Base-by-base conservation (phyloP, 2,329 filamentous ascomycete genomes). In the Cercospora nicotianae region DNA sequence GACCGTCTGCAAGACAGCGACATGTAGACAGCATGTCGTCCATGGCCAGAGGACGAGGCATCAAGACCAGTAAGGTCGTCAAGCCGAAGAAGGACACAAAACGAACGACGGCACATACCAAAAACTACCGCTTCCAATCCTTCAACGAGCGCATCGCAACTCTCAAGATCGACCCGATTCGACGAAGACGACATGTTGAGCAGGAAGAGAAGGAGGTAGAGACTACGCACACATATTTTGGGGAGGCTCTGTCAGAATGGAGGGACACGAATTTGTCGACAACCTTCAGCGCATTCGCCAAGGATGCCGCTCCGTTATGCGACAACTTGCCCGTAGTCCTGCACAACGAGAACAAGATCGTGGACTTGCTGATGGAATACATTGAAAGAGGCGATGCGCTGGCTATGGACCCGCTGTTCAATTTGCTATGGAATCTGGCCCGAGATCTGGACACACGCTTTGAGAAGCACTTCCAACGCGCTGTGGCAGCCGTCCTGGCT, bases 301-400 rank as follows among this genome's bases (percentile, higher is more conserved):
- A 89, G 70, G 87, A 92, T 77, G 89, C 92, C 58, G 84, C 87
- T 73, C 89, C 91, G 64, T 85, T 96, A 64, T 94, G 89, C 83
- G 94, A 98, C 79, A 97, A 90, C 77, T 86, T 99, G 53, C 90
- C 94, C 23, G 93, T 97, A 80, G 91, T 99, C 72, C 83, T 99
- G 69, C 91, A 98, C 82, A 91, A 96, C 79, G 90, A 96, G 81
- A 87, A 92, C 72, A 88, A 88, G 78, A 95, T 99, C 73, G 91
- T 97, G 86, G 88, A 88, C 45, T 79, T 90, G 68, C 83, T 99
- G 69, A 86, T 89, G 68, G 85, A 88, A 75, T 91, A 93, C 75
- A 94, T 98, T 69, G 87, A 89, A 63, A 87, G 87, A 74, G 89
- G 90, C 69, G 93, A 97, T 74, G 87, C 88, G 70, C 87, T 94